Evolutionary conservation across 2,329 filamentous ascomycete genomes (phyloP), one percentile per base, ranked within the genome.

Genomic region (Aspergillus piperis): DNA sequence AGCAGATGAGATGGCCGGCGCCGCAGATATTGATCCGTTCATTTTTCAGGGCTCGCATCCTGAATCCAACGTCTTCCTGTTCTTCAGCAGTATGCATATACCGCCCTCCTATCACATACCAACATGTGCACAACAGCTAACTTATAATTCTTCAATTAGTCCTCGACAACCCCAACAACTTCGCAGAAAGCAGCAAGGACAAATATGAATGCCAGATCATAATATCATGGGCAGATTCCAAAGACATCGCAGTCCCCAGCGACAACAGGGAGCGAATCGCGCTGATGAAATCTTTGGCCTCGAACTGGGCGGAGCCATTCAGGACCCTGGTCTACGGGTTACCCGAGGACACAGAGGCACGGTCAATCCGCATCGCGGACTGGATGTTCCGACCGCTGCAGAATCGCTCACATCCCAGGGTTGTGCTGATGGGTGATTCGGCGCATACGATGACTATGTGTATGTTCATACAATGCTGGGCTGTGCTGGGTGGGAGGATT

Each of bases 371-470:
- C 8, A 69, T 84, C 4, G 77, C 81, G 30, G 83, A 86, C 67
- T 83, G 81, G 73, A 70, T 78, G 36, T 70, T 70, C 39, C 23
- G 13, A 1, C 81, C 80, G 1, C 66, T 62, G n/a, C 72, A 75
- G 1, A 67, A 64, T 3, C 72, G 69, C 51, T 68, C 65, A 11
- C 67, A 70, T 6, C 81, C 80, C 0, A 74, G 76, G 2, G 79
- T 78, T 0, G 77, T 82, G 0, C 64, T 86, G 1, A 75, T 84
- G 59, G 84, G 84, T 0, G 84, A 87, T 68, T 80, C 84, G 0
- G 75, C 84, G 3, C 84, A 87, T 68, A 78, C 82, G 0, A 86
- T 86, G 84, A 81, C 82, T 0, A 86, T 86, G 84, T 86, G 83
- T 86, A 78, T 71, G 82, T 74, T 17, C 11, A 42, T 41, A 3